phyloP scores from a whole-genome alignment of 768 basidiomycete species.

The Floccularia luteovirens region DNA sequence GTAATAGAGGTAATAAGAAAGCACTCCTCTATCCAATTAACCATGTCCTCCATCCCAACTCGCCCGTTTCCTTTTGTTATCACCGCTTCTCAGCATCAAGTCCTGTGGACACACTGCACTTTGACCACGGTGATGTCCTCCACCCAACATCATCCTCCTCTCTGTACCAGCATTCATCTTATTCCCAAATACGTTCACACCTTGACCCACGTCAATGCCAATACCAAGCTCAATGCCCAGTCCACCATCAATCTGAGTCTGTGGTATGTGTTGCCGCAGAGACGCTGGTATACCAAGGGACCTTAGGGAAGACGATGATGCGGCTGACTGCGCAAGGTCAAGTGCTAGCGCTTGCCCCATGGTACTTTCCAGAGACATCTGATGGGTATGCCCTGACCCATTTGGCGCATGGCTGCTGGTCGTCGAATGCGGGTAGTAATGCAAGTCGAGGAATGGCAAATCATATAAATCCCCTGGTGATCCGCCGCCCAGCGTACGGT shows the following conservation, averaged over 20 bases:
- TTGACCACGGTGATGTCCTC: conserved; percentile 28
- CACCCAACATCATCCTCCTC: conserved; percentile 6
- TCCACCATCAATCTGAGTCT: conserved; percentile 6
- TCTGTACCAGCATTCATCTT: not conserved
- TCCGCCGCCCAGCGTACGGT: not conserved
- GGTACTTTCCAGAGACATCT: conserved; percentile 4
- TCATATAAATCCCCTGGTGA: conserved; percentile 21
- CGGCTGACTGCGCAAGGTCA: conserved; percentile 20
- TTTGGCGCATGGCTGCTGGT: too few species aligned
- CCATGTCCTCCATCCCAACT: conserved; percentile 29
- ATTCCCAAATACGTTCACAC: conserved; percentile 5
- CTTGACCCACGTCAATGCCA: conserved; percentile 3
- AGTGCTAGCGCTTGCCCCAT: conserved; percentile 20
- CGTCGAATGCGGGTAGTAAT: too few species aligned
- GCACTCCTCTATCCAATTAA: too few species aligned
- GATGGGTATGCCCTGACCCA: conserved; percentile 4
- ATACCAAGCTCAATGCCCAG: conserved; percentile 7
- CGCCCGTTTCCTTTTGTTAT: conserved; percentile 30
- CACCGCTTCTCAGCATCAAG: conserved; percentile 18
- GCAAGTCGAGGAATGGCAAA: conserved; percentile 63
- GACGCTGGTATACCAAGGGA: conserved; percentile 10
- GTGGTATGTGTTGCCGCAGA: conserved; percentile 9
- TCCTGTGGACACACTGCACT: conserved; percentile 33
- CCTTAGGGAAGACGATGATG: conserved; percentile 7
- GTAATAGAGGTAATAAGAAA: too few species aligned